Evolutionary conservation across 495 filamentous ascomycete genomes (phyloP).

Genomic region (Physcia stellaris): DNA sequence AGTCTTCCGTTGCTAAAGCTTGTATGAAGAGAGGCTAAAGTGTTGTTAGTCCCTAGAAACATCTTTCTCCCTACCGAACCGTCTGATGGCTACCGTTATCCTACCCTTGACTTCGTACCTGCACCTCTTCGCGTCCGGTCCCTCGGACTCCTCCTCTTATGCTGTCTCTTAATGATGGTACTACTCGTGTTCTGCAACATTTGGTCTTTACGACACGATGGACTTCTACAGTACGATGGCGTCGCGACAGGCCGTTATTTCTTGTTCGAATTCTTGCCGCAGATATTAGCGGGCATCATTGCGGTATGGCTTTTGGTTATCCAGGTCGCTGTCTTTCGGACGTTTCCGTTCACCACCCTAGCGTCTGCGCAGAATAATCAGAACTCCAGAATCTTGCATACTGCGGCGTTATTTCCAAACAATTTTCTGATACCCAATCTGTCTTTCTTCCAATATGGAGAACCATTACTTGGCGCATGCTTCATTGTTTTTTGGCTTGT

Average conservation of each 20-base stretch:
- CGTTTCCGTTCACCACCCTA: slow-evolving; percentile 65
- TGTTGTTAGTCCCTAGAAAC: slow-evolving; percentile 17
- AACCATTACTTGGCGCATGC: slow-evolving; percentile 38
- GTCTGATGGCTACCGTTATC: slow-evolving; percentile 30
- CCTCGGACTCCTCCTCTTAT: slow-evolving; percentile 39
- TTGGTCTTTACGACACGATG: slow-evolving; percentile 48
- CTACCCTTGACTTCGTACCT: slow-evolving; percentile 52
- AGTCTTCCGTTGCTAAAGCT: background rate
- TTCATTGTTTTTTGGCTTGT: slow-evolving; percentile 47
- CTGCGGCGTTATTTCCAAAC: slow-evolving; percentile 28
- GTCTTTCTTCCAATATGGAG: slow-evolving; percentile 40
- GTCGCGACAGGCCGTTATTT: slow-evolving; percentile 67
- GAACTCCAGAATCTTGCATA: slow-evolving; percentile 25
- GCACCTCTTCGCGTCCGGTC: slow-evolving; percentile 48
- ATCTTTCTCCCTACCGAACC: slow-evolving; percentile 40
- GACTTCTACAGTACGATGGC: slow-evolving; percentile 50
- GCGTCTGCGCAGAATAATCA: slow-evolving; percentile 33
- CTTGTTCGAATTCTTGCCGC: slow-evolving; percentile 71
- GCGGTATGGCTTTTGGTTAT: slow-evolving; percentile 63
- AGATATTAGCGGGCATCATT: slow-evolving; percentile 57
- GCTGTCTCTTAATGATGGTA: slow-evolving; percentile 57
- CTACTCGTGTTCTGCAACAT: slow-evolving; percentile 60
- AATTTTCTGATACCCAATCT: slow-evolving; percentile 47
- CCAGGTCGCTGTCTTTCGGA: slow-evolving; percentile 60
- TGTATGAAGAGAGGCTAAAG: slow-evolving; percentile 5